phyloP scores from a whole-genome alignment of 495 filamentous ascomycete genomes.

The Penicillium pulvis region DNA sequence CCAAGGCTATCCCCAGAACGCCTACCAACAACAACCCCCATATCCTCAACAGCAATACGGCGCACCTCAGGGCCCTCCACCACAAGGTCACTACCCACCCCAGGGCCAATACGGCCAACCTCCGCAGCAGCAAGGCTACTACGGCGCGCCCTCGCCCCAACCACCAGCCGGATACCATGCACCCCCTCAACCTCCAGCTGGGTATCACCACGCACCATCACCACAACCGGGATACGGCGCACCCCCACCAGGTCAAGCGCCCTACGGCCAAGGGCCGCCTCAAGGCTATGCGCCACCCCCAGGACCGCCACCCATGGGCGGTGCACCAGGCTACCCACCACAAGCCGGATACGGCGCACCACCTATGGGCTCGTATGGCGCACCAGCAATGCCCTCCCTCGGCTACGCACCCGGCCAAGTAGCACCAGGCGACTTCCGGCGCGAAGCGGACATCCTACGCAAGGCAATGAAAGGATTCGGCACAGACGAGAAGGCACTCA shows the following conservation, averaged over 20 bases:
- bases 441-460: conserved; percentile 68
- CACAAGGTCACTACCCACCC: conserved; percentile 35
- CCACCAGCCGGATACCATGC: conserved; percentile 23
- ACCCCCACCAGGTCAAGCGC: neutral
- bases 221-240: conserved; percentile 16
- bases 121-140: conserved; percentile 21
- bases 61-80: conserved; percentile 37
- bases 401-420: conserved; percentile 65
- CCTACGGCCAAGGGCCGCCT: conserved; percentile 36
- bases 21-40: conserved; percentile 20
- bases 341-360: conserved; percentile 41
- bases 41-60: conserved; percentile 32
- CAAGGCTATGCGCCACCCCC: conserved; percentile 34
- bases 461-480: conserved; percentile 91
- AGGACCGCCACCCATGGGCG: conserved; percentile 43
- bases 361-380: conserved; percentile 19
- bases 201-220: conserved; percentile 19
- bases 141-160: conserved; percentile 27
- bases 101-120: conserved; percentile 24
- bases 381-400: conserved; percentile 56
- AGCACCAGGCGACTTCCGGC: conserved; percentile 63
- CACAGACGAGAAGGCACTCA: conserved; percentile 77
- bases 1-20: conserved; percentile 28
- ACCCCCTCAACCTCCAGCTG: conserved; percentile 27
- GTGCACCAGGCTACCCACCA: conserved; percentile 27